Evolutionary conservation across 495 filamentous ascomycete species (phyloP), one percentile per base, ranked within the genome.

Genomic region (Penicillium paradoxum): DNA sequence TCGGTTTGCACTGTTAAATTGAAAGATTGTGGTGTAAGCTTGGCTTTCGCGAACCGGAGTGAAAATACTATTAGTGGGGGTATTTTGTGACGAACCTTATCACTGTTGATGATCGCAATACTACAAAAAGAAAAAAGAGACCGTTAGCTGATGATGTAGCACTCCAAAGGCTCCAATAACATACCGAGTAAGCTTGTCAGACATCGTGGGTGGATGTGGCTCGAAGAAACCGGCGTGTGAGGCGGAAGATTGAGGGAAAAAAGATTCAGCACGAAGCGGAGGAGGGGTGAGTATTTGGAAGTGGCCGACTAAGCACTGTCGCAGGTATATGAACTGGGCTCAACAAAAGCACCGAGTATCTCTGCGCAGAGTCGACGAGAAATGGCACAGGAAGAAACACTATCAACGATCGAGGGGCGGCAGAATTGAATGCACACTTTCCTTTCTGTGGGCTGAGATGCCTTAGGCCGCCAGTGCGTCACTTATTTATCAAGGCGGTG

Each of bases 61-160:
- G 59, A 49, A 44, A 60, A 43, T 30, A 41, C 45, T 52, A 49
- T 61, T 64, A 56, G 71, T 69, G 72, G 68, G n/a, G 69, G 63
- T 57, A 65, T 8, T 57, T 38, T 36, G 40, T 39, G 51, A 66
- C 83, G 69, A 65, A 93, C 91, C 85, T 97, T 97, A 83, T 99
- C 93, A 68, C 79, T 84, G 70, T 87, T 96, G 74, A 99, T 88
- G 72, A 98, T 97, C 56, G 93, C 93, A 77, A 98, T 88, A 83
- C 93, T 97, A 65, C 62, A 7, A n/a, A 45, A 8, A 60, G 22
- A 49, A 8, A 49, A 11, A 53, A 39, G 37, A 38, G 52, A 63
- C 11, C 11, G 37, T 66, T 55, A 66, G 60, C 6, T 32, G 36
- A 2, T 46, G 32, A 41, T 41, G 21, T 10, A 2, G 24, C 10